These are phyloP conservation scores for Ensete ventricosum DNA, from an alignment of 176 grass and related monocot genomes.

Conservation along the genomic window DNA sequence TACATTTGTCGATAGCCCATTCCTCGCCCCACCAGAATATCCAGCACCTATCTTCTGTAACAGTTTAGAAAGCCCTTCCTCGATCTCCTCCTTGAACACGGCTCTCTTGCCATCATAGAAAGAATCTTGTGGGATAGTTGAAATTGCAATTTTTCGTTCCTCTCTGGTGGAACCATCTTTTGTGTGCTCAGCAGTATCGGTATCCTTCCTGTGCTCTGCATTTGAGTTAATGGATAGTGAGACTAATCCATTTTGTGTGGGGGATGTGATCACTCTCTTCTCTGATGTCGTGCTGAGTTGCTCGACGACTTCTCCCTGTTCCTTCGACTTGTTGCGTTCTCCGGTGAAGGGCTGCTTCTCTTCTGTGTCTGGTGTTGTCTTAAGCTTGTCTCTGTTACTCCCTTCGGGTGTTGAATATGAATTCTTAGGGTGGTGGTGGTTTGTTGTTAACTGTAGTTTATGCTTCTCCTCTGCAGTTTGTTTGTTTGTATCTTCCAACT, in stretches of 20 bases:
- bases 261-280: no score
- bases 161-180: not conserved
- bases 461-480: no score
- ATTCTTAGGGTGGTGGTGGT: no score
- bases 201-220: not conserved
- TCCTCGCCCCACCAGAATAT: not conserved
- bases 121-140: constrained; percentile 23
- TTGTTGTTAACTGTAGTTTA: no score
- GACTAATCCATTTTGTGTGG: not conserved
- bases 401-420: not conserved
- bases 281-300: no score
- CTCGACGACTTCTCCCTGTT: no score
- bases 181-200: not conserved
- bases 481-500: not conserved
- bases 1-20: constrained; percentile 28
- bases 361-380: no score
- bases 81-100: constrained; percentile 40
- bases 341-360: not conserved
- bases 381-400: no score
- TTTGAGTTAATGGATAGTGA: constrained; percentile 25
- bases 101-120: constrained; percentile 36
- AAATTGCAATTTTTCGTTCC: constrained; percentile 46
- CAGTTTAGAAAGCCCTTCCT: constrained; percentile 47
- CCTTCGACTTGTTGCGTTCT: no score
- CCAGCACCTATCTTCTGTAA: constrained; percentile 7